Base-by-base conservation (phyloP, 306 rosid species). In the Dryas octopetala region DNA sequence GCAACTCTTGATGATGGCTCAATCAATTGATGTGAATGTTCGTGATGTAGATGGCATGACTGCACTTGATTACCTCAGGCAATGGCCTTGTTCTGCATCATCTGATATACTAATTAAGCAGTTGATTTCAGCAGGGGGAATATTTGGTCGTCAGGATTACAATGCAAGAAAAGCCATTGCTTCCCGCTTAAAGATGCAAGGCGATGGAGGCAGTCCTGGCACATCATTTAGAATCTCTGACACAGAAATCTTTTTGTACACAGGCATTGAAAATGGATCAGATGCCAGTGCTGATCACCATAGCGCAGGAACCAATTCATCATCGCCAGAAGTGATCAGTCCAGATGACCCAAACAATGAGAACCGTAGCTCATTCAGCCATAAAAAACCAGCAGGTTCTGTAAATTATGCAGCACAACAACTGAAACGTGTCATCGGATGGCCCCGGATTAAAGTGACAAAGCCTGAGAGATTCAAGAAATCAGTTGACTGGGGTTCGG, bases 51-150 rank as follows among this genome's bases (percentile, higher is more conserved):
- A 92, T 26, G 88, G 96, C 70, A 83, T 95, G 93, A 95, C 97
- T 10, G 90, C 99, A 1, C 97, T 95, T 49, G 99, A 95, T 82
- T 90, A 89, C 81, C 96, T 95, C 16, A 81, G 81, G 62, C 99
- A 90, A 52, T 76, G 68, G 19, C 96, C 97, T 0, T 82, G 66
- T 19, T 90, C 97, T 8, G 86, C 91, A 3, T 89, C 97, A 2
- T 91, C 97, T 1, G 97, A 95, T 68, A 76, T 89, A 45, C 88
- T 95, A 4, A 95, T 92, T 2, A 86, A 91, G 10, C 96, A 86
- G 76, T 67, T 95, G 75, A 81, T 91, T 69, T 95, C 97, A 12
- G 99, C 97, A 2, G 99, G 99, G 7, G 99, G 93, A 59, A 89
- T 92, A 68, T 92, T 92, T 81, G 90, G 96, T 69, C 81, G 85